A percentile compares a stretch with the other conserved stretches of the same genome.
Evolutionary conservation across 2,329 filamentous ascomycete genomes (phyloP).

Genomic region (Xylariaceae sp.): DNA sequence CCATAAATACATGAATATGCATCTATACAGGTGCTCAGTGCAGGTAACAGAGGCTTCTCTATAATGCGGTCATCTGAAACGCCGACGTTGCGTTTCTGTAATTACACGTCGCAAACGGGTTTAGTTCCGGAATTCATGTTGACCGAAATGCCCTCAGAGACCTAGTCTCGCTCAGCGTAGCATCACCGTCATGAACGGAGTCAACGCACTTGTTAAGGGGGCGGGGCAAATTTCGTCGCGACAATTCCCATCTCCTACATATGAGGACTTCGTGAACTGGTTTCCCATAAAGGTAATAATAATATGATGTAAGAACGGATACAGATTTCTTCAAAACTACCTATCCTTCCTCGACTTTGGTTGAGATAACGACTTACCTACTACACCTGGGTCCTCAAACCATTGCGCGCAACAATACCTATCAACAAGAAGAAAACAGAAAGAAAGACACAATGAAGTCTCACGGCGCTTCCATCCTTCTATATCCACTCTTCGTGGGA

Average conservation of each 20-base stretch:
- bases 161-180: constrained; percentile 1
- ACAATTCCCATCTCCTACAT: not conserved
- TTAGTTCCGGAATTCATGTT: constrained; percentile 11
- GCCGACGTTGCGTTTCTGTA: not conserved
- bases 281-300: not conserved
- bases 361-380: no score
- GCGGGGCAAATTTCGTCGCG: no score
- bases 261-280: constrained; percentile 1
- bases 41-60: no score
- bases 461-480: constrained; percentile 13
- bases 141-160: constrained; percentile 9
- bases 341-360: not conserved
- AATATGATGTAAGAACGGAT: not conserved
- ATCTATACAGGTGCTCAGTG: not conserved
- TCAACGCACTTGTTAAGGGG: not conserved
- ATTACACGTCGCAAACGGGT: not conserved
- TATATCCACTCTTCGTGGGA: constrained; percentile 29
- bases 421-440: not conserved
- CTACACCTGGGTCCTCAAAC: not conserved
- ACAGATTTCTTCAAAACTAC: not conserved
- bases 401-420: not conserved
- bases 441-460: constrained; percentile 20
- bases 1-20: not conserved
- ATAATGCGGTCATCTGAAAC: not conserved
- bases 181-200: constrained; percentile 7